Conservation (phyloP, 2,329 filamentous ascomycete genomes). For the Acephala macrosclerotiorum region DNA sequence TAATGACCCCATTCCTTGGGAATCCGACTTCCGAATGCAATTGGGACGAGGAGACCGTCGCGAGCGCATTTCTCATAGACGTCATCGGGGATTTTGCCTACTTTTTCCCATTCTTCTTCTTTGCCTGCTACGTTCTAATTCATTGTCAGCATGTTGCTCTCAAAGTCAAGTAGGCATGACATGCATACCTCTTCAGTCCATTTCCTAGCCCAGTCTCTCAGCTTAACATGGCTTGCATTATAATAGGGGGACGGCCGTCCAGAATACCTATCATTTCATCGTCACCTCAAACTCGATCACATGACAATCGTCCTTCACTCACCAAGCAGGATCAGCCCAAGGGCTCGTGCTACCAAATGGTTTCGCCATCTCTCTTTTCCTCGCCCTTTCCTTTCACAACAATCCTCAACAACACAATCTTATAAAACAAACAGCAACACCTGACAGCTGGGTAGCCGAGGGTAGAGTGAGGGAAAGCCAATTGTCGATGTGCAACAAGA, state of each 20-base stretch:
- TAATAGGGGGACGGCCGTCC: constrained; percentile 30
- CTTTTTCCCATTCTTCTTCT: constrained; percentile 23
- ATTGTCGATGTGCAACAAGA: constrained; percentile 11
- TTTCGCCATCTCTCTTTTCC: neutral
- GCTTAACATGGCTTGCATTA: constrained; percentile 25
- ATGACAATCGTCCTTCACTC: constrained; percentile 6
- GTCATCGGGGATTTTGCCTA: constrained; percentile 24
- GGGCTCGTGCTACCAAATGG: constrained; percentile 18
- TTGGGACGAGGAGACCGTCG: constrained; percentile 25
- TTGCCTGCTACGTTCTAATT: constrained; percentile 22
- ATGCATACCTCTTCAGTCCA: constrained; percentile 27
- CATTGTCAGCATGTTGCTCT: neutral
- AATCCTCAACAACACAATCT: no score
- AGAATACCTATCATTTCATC: constrained; percentile 21
- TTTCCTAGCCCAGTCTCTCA: constrained; percentile 24
- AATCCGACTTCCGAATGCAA: constrained; percentile 23
- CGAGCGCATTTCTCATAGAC: constrained; percentile 23
- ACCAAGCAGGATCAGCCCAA: constrained; percentile 19
- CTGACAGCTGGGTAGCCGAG: no score
- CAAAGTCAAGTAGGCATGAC: neutral
- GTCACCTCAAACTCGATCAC: neutral
- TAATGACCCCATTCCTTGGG: constrained; percentile 25
- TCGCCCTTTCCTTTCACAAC: no score
- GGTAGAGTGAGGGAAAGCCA: neutral
- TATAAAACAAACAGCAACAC: no score